phyloP scores from a whole-genome alignment of 805 yeast genomes.

The Komagataella ulmi region DNA sequence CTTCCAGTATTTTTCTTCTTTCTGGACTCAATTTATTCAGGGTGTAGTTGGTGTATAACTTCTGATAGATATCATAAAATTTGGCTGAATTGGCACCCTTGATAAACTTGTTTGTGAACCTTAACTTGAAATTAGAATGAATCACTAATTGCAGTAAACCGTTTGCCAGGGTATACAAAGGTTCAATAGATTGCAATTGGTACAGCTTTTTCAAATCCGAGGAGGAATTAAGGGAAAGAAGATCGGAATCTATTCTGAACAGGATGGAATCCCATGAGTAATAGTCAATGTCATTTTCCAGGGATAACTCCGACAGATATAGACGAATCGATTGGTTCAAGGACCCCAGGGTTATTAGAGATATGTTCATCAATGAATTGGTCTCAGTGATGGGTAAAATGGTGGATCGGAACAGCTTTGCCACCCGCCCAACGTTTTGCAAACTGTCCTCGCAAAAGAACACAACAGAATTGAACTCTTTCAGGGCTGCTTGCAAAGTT shows the following conservation, averaged over 20 bases:
- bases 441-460: conserved; percentile 5
- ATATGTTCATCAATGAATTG: not conserved
- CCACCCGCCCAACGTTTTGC: conserved; percentile 1
- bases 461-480: conserved; percentile 10
- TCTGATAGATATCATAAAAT: conserved; percentile 29
- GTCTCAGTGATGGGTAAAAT: conserved; percentile 3
- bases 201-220: conserved; percentile 18
- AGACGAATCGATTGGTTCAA: not conserved
- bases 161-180: conserved; percentile 33
- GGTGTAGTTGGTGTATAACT: conserved; percentile 12
- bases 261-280: conserved; percentile 12
- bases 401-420: conserved; percentile 1
- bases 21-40: conserved; percentile 20
- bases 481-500: conserved; percentile 7
- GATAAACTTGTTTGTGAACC: conserved; percentile 41
- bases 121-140: conserved; percentile 23
- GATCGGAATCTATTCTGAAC: conserved; percentile 5
- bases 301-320: conserved; percentile 11
- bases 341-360: not conserved
- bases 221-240: conserved; percentile 4
- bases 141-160: conserved; percentile 32
- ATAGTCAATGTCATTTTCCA: conserved; percentile 13
- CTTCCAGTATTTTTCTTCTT: conserved; percentile 16
- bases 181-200: conserved; percentile 27
- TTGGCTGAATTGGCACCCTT: conserved; percentile 46